phyloP scores from a whole-genome alignment of 306 rosid genomes.

The Cicer chorassanicum region DNA sequence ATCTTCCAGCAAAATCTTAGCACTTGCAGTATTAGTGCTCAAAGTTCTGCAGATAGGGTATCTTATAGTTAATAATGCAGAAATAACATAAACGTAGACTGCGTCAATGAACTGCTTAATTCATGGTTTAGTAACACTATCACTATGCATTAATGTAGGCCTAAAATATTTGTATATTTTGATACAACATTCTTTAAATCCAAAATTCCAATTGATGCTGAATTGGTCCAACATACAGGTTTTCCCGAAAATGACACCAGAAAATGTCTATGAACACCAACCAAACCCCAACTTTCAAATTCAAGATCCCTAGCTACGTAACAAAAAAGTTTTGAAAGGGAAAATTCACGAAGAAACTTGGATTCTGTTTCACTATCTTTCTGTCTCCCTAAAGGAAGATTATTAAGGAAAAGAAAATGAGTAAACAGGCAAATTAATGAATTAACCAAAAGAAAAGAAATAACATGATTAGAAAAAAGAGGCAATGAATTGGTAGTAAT shows the following conservation, averaged over 20 bases:
- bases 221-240: constrained; percentile 5
- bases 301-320: neutral
- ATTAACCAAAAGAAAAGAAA: too few relatives aligned
- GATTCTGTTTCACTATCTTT: too few relatives aligned
- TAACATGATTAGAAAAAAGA: too few relatives aligned
- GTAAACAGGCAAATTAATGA: too few relatives aligned
- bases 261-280: constrained; percentile 5
- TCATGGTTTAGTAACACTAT: too few relatives aligned
- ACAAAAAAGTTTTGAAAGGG: neutral
- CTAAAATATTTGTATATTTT: too few relatives aligned
- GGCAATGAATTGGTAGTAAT: too few relatives aligned
- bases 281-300: neutral
- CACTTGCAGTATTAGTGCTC: constrained; percentile 38
- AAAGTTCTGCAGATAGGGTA: constrained; percentile 51
- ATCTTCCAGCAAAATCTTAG: constrained; percentile 47
- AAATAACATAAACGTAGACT: neutral
- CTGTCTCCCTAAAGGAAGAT: too few relatives aligned
- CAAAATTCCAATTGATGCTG: neutral
- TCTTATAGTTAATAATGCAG: constrained; percentile 11
- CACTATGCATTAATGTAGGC: too few relatives aligned
- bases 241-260: neutral
- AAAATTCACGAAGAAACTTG: too few relatives aligned
- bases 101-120: too few relatives aligned
- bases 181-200: neutral
- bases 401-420: too few relatives aligned